Conservation (phyloP, 2,329 filamentous ascomycete species). For the Stylonectria norvegica region DNA sequence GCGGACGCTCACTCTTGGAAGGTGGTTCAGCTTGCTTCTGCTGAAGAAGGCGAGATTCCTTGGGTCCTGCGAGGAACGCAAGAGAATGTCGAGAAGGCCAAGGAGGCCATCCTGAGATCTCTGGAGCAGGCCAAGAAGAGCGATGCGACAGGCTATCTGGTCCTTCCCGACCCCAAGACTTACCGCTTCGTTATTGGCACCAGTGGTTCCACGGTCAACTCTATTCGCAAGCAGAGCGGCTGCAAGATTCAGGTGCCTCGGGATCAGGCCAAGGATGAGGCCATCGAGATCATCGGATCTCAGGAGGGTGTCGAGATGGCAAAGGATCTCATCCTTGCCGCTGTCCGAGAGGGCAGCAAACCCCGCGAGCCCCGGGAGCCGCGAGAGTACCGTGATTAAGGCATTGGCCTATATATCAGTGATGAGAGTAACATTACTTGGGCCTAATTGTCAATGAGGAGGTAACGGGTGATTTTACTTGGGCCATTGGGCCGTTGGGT, state of each 20-base stretch:
- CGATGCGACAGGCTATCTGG: conserved; percentile 77
- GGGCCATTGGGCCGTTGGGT: conserved; percentile 2
- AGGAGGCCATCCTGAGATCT: conserved; percentile 67
- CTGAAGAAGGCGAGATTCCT: conserved; percentile 71
- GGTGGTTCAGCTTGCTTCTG: conserved; percentile 60
- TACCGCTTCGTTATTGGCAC: conserved; percentile 90
- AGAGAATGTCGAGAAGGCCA: conserved; percentile 80
- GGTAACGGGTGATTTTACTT: neutral
- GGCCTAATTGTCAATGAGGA: neutral
- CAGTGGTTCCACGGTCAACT: conserved; percentile 86
- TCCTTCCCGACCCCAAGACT: conserved; percentile 82
- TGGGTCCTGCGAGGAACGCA: conserved; percentile 82
- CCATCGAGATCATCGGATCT: conserved; percentile 83
- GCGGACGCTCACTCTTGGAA: conserved; percentile 79
- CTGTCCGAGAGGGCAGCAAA: conserved; percentile 63
- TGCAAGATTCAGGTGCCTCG: conserved; percentile 93
- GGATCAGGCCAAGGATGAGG: conserved; percentile 70
- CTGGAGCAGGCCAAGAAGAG: conserved; percentile 68
- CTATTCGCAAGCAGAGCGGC: conserved; percentile 85
- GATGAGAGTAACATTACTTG: too few relatives aligned
- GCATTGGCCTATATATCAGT: too few relatives aligned
- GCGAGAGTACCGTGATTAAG: neutral
- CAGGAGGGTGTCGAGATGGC: conserved; percentile 81
- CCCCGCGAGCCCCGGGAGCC: conserved; percentile 34
- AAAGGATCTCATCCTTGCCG: conserved; percentile 81